Evolutionary conservation across 345 rosid genomes (phyloP), one percentile per base, ranked within the genome.

Genomic region (Orychophragmus violaceus): DNA sequence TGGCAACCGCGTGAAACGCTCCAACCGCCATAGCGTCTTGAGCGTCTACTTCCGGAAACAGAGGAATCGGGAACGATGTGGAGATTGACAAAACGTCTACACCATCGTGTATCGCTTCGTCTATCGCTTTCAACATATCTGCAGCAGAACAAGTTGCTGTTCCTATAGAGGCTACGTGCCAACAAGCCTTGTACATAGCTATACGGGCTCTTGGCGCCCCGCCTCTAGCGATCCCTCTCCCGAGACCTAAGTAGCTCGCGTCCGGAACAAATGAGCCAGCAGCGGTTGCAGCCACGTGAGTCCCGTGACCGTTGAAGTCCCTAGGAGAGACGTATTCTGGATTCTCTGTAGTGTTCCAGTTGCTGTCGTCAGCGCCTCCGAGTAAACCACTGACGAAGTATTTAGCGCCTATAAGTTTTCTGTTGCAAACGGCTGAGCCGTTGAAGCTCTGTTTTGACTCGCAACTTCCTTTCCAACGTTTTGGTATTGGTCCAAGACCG

Each of bases 251-350:
- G 59, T 77, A 81, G 44, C 79, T 74, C 0, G 77, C 72, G 44
- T 78, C 81, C 2, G 29, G 13, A 35, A 82, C 84, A 16, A 65
- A 66, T 5, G 74, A 75, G 5, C 89, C 89, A 16, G 74, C 83
- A 1, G 91, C 87, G 0, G 80, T 86, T 55, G 83, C 76, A 11
- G 91, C 71, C 3, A 86, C 81, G 69, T 84, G 90, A 0, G 85
- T 82, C 3, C 91, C 96, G 27, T 86, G 91, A 23, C 90, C 90
- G 17, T 53, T 48, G 0, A 77, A 81, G 55, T 84, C 89, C 62
- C 90, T 70, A 0, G 86, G 80, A 8, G 87, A 83, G 21, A 81
- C 18, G 29, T 72, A 83, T 25, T 83, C 85, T 8, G 7, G 50
- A 49, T 68, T 56, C 33, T 64, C 77, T 0, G 78, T 68, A 4